A percentile compares a stretch with the other conserved stretches of the same genome.
phyloP scores from a whole-genome alignment of 2,329 filamentous ascomycete species.

The Bipolaris gigantea region DNA sequence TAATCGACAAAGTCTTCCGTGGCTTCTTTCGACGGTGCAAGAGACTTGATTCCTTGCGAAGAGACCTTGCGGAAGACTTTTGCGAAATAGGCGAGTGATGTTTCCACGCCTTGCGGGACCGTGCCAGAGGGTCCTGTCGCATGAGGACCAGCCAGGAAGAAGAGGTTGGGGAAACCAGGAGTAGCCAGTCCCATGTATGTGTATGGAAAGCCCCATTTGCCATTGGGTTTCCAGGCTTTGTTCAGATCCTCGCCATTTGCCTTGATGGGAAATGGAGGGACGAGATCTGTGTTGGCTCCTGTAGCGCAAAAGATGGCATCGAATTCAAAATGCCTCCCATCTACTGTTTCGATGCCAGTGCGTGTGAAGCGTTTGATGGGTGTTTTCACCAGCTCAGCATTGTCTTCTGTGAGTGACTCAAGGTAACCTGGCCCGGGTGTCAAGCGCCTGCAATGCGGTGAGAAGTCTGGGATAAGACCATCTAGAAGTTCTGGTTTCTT shows the following conservation, averaged over 20 bases:
- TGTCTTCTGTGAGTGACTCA: conserved; percentile 47
- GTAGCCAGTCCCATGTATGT: conserved; percentile 67
- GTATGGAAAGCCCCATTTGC: conserved; percentile 64
- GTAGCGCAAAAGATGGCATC: conserved; percentile 64
- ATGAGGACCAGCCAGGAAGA: conserved; percentile 61
- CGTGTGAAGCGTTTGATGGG: conserved; percentile 46
- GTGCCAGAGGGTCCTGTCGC: conserved; percentile 58
- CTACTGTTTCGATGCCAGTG: conserved; percentile 44
- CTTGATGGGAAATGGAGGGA: conserved; percentile 62
- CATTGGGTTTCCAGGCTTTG: conserved; percentile 59
- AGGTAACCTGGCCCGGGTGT: conserved; percentile 45
- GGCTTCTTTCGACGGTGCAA: conserved; percentile 60
- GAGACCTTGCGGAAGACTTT: conserved; percentile 68
- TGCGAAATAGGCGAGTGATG: conserved; percentile 65
- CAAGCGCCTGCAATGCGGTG: conserved; percentile 38
- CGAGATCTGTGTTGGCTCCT: conserved; percentile 58
- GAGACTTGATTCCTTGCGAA: conserved; percentile 65
- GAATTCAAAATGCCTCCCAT: conserved; percentile 44
- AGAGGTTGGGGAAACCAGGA: conserved; percentile 68
- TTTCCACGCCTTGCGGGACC: conserved; percentile 68
- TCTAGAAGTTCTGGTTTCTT: conserved; percentile 49
- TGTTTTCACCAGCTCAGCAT: conserved; percentile 47
- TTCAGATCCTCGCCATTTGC: conserved; percentile 58
- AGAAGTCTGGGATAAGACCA: conserved; percentile 47
- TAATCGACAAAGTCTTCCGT: conserved; percentile 67